Evolutionary conservation across 495 filamentous ascomycete genomes (phyloP), one percentile per base, ranked within the genome.

Genomic region (Neurospora sp.): DNA sequence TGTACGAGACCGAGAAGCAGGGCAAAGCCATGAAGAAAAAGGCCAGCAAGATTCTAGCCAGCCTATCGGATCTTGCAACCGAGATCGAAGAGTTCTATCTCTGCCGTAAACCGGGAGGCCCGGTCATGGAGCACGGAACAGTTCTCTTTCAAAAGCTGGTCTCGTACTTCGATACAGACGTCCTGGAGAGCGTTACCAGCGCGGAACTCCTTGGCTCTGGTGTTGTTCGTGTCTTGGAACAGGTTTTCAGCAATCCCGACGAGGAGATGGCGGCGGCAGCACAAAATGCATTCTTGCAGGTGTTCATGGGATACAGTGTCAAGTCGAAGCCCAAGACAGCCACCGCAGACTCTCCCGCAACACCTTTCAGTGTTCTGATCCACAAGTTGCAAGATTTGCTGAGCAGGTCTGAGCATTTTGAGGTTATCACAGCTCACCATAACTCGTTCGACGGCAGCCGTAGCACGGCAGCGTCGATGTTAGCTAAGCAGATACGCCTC

Each of bases 331-430:
- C 89, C 4, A 89, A 87, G 79, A 90, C 88, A 23, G 87, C 89
- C 27, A 90, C 86, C 39, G 87, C 88, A 14, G 84, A 87, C 42
- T 89, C 88, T 35, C 88, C 91, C 1, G 87, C 90, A 3, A 97
- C 96, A 1, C 92, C 94, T 16, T 96, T 98, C 81, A 95, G 95
- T 79, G 88, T 97, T 46, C 83, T 99, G 76, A 90, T 97, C 66
- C 92, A 94, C 74, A 99, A 99, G 82, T 84, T 98, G 41, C 96
- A 99, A 81, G 96, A 98, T 84, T 85, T 98, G 42, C 87, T 98
- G 18, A 98, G 96, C 83, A 89, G 96, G 72, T 95, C 95, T 38
- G 96, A 99, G 80, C 96, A 98, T 83, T 98, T 98, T 78, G 96
- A 98, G 79, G 96, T 99, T 48, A 84, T 97, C 71, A 99, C 96